These are phyloP conservation scores for Saccharomyces hybrid DNA, from an alignment of 1,139 yeast species.

Conservation along the genomic window DNA sequence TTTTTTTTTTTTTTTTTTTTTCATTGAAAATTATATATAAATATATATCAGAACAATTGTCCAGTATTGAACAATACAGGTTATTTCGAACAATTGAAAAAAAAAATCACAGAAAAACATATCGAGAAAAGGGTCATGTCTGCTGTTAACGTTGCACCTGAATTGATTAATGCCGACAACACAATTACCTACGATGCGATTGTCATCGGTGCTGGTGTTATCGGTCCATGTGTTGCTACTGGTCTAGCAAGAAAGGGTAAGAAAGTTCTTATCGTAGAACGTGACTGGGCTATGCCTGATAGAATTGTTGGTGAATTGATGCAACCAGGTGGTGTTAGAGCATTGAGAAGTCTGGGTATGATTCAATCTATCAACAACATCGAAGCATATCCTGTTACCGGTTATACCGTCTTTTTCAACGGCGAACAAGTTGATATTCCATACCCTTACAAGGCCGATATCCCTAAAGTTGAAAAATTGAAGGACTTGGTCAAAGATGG, in stretches of 20 bases:
- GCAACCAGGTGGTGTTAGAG: slow-evolving; percentile 92
- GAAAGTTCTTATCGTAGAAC: slow-evolving; percentile 58
- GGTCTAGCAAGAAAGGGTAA: slow-evolving; percentile 88
- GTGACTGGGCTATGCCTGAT: slow-evolving; percentile 90
- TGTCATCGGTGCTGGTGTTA: slow-evolving; percentile 85
- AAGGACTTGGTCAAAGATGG: slow-evolving; percentile 48
- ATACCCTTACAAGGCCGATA: slow-evolving; percentile 60
- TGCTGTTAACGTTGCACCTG: slow-evolving; percentile 1
- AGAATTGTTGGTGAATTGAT: slow-evolving; percentile 93
- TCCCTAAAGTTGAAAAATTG: slow-evolving; percentile 43
- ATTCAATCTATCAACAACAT: slow-evolving; percentile 69
- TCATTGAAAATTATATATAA: neutral
- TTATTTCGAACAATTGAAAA: neutral
- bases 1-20: neutral
- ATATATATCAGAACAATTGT: neutral
- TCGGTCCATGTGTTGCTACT: slow-evolving; percentile 90
- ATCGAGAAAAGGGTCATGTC: slow-evolving; percentile 6
- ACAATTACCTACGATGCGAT: slow-evolving; percentile 35
- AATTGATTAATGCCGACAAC: slow-evolving; percentile 26
- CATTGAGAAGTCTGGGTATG: slow-evolving; percentile 76
- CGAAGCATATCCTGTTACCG: slow-evolving; percentile 69
- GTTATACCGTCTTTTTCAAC: slow-evolving; percentile 70
- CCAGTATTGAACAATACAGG: neutral
- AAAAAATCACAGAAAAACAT: neutral
- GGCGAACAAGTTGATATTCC: slow-evolving; percentile 52